A percentile compares a stretch with the other conserved stretches of the same genome.
Evolutionary conservation across 257 asterid genomes (phyloP).

Genomic region (Fraxinus quadrangulata): DNA sequence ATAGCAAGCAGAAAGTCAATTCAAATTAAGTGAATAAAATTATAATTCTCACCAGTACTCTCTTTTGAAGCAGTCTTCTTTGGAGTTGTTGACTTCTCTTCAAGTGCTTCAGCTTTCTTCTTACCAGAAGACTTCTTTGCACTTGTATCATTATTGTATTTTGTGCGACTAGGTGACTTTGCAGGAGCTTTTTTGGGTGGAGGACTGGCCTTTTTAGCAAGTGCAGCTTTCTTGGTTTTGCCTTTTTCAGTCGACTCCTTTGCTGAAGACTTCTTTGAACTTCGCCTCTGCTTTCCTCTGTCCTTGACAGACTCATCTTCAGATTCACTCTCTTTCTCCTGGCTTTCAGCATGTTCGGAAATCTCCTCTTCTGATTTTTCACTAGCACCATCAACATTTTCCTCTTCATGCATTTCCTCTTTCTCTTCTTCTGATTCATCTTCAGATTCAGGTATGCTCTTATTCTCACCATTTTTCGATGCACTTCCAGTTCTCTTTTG

Average conservation of each 20-base stretch:
- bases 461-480: slow-evolving; percentile 48
- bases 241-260: slow-evolving; percentile 52
- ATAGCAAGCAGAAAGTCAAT: slow-evolving; percentile 8
- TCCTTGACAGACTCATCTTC: slow-evolving; percentile 50
- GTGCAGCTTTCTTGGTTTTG: slow-evolving; percentile 47
- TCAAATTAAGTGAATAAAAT: neutral
- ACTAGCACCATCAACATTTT: slow-evolving; percentile 41
- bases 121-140: slow-evolving; percentile 55
- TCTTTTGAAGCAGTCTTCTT: slow-evolving; percentile 57
- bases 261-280: slow-evolving; percentile 30
- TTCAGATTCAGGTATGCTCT: slow-evolving; percentile 56
- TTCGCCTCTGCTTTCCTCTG: slow-evolving; percentile 42
- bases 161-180: slow-evolving; percentile 52
- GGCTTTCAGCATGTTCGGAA: slow-evolving; percentile 66
- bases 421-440: slow-evolving; percentile 64
- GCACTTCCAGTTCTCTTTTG: slow-evolving; percentile 48
- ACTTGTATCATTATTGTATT: slow-evolving; percentile 43
- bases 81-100: slow-evolving; percentile 52
- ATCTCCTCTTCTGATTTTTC: slow-evolving; percentile 68
- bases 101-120: slow-evolving; percentile 53
- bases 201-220: slow-evolving; percentile 37
- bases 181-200: slow-evolving; percentile 51
- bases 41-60: slow-evolving; percentile 53
- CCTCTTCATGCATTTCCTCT: slow-evolving; percentile 39
- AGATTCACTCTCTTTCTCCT: slow-evolving; percentile 54